Evolutionary conservation across 1,284 basidiomycete species (phyloP).

Genomic region (Ceratobasidium sp.): DNA sequence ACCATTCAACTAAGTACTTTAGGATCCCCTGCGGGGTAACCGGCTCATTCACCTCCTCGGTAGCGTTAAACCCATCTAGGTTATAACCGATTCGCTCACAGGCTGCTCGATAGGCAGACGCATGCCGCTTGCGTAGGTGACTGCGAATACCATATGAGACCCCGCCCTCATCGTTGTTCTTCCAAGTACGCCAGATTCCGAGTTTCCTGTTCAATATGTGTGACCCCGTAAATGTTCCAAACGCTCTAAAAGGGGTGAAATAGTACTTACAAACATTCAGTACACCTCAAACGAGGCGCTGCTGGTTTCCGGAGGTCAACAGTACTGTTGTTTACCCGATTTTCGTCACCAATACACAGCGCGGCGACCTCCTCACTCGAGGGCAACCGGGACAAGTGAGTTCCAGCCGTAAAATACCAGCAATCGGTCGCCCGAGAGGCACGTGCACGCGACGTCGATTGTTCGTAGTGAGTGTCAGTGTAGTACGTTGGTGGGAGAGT

Average conservation of each 20-base stretch:
- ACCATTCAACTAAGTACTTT: slow-evolving; percentile 24
- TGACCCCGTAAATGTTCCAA: background rate
- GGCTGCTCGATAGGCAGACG: background rate
- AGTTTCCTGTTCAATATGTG: background rate
- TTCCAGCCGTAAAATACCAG: slow-evolving; percentile 10
- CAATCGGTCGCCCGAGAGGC: slow-evolving; percentile 8
- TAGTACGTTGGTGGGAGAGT: slow-evolving; percentile 5
- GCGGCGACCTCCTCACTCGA: background rate
- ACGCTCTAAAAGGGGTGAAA: background rate
- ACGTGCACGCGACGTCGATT: background rate
- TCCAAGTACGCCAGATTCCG: background rate
- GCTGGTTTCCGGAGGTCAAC: background rate
- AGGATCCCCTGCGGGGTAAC: background rate
- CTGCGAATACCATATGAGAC: background rate
- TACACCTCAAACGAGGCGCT: background rate
- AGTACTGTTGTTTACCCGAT: background rate
- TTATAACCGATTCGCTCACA: background rate
- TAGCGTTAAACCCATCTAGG: background rate
- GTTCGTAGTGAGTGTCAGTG: background rate
- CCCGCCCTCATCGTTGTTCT: background rate
- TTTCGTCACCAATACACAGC: background rate
- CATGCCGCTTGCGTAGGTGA: background rate
- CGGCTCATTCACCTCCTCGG: background rate
- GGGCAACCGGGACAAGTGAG: background rate
- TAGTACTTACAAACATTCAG: background rate